phyloP scores from a whole-genome alignment of 108 stramenopile genomes.

The Nitzschia sp. region DNA sequence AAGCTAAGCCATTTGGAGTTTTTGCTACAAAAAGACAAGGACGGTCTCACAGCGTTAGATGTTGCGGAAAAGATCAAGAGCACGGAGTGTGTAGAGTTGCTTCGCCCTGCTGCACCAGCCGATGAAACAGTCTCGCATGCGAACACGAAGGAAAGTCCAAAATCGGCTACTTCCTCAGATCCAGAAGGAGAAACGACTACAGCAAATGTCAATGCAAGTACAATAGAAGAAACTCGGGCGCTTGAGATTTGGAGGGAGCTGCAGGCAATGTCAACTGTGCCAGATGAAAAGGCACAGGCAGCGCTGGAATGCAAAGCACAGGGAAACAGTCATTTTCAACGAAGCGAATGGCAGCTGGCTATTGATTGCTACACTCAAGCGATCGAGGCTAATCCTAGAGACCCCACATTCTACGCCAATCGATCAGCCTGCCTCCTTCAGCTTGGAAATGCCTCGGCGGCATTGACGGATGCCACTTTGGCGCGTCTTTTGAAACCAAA shows the following conservation, averaged over 20 bases:
- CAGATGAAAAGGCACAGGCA: background rate
- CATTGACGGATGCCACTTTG: conserved; percentile 39
- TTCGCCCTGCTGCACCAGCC: background rate
- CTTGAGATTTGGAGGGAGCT: background rate
- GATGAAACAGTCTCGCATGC: background rate
- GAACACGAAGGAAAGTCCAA: background rate
- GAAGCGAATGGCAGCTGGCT: conserved; percentile 43
- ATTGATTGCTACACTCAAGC: conserved; percentile 58
- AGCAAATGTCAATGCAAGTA: background rate
- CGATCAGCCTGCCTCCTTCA: conserved; percentile 41
- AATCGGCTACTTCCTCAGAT: background rate
- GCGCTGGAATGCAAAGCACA: conserved; percentile 30
- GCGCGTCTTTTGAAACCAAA: conserved; percentile 36
- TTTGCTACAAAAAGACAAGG: background rate
- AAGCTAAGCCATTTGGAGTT: background rate
- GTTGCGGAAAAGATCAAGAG: background rate
- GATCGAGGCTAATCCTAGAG: conserved; percentile 51
- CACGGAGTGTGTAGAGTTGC: background rate
- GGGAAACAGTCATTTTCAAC: conserved; percentile 38
- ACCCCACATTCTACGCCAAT: conserved; percentile 75
- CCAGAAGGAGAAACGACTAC: background rate
- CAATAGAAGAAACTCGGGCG: background rate
- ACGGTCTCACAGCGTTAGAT: background rate
- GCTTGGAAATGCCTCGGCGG: conserved; percentile 2
- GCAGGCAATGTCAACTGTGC: background rate